Base-by-base conservation (phyloP, 345 rosid species). In the Conringia planisiliqua region DNA sequence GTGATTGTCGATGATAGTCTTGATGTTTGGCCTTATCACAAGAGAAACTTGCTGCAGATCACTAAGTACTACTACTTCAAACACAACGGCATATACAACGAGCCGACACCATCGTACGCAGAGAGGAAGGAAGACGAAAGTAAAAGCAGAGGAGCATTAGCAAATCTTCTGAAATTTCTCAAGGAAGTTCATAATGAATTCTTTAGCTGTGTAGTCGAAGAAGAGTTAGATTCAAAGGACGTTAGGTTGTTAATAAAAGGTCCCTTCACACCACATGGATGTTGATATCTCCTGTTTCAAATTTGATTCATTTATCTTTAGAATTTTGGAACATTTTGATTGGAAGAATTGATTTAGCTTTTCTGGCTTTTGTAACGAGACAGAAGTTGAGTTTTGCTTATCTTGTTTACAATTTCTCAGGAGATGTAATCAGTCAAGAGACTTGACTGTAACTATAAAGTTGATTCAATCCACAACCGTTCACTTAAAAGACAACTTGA, bases 41-140 rank as follows among this genome's bases (percentile, higher is more conserved):
- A 7, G 36, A 60, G 27, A 40, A 75, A 75, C 68, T 75, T 75
- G 68, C 10, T 75, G 29, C 42, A 48, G 26, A 26, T 79, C 83
- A 42, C 61, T 64, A 62, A 66, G 81, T 72, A 81, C 89, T 22
- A 36, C 10, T 70, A 88, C 89, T 29, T 56, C 42, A 51, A 32
- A 62, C 16, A 46, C 27, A 7, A 16, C 2, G 11, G n/a, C 7
- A 40, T 16, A 33, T 9, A 29, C 33, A 58, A 4, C 6, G 14
- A 4, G 10, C 16, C 39, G 13, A 40, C n/a, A 16, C 16, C 24
- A 20, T 62, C 71, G 2, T 65, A 6, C 6, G 66, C 66, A 16
- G 59, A 66, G 66, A 66, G 5, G 52, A 74, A 66, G 67, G 10
- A 0, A 13, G 36, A 66, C 42, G 60, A 74, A 42, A 38, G 73